These are phyloP conservation scores for Porcisia deanei DNA, from an alignment of 208 protist species.

Conservation along the genomic window DNA sequence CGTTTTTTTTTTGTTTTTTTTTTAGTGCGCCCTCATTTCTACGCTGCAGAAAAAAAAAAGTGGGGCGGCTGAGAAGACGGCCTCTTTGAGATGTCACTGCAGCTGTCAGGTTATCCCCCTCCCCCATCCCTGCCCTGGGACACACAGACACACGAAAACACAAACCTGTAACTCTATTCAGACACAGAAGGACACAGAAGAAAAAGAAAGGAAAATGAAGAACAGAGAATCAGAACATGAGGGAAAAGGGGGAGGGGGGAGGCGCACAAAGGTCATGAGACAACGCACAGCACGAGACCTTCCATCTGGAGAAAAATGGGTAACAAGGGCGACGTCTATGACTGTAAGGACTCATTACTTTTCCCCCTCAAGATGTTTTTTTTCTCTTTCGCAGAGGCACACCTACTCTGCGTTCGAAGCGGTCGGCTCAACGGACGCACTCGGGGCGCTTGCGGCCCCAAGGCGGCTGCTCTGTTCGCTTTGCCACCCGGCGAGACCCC, in stretches of 20 bases:
- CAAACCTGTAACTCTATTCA: not conserved
- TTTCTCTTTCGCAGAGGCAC: not conserved
- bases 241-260: too few relatives aligned
- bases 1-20: too few relatives aligned
- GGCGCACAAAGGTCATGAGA: not conserved
- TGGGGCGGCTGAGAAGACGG: too few relatives aligned
- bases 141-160: not conserved
- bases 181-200: not conserved
- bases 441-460: conserved; percentile 2
- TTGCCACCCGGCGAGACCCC: conserved; percentile 37
- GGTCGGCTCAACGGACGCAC: not conserved
- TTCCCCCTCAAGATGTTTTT: not conserved
- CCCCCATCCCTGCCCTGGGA: too few relatives aligned
- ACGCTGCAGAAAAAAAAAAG: too few relatives aligned
- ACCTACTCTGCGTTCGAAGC: not conserved
- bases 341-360: too few relatives aligned
- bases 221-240: not conserved
- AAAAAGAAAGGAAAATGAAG: not conserved
- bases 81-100: too few relatives aligned
- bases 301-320: not conserved
- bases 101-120: too few relatives aligned
- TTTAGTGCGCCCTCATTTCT: too few relatives aligned
- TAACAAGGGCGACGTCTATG: not conserved
- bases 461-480: conserved; percentile 23
- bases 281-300: not conserved